Evolutionary conservation across 2,329 filamentous ascomycete genomes (phyloP).

Genomic region (Endothia cerciana): DNA sequence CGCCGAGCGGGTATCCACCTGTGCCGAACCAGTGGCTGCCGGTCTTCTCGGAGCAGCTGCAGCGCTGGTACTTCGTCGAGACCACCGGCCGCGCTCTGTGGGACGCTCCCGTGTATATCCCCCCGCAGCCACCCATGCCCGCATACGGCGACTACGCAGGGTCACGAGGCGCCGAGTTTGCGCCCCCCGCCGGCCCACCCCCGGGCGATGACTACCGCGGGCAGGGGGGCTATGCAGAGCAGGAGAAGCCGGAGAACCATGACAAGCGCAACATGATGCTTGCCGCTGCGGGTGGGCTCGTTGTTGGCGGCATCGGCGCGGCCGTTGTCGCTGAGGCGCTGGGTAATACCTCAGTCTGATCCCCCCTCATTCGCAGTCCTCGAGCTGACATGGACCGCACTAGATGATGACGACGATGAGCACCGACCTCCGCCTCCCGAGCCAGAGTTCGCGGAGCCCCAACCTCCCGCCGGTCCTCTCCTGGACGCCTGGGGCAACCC

Average conservation of each 20-base stretch:
- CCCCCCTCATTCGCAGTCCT: constrained; percentile 2
- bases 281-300: constrained; percentile 63
- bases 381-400: constrained; percentile 32
- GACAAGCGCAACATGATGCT: constrained; percentile 59
- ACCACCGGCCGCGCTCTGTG: constrained; percentile 60
- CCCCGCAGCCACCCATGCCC: constrained; percentile 29
- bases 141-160: constrained; percentile 30
- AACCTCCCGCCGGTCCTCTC: constrained; percentile 43
- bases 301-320: constrained; percentile 59
- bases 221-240: constrained; percentile 13
- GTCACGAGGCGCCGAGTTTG: constrained; percentile 22
- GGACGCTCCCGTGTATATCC: constrained; percentile 46
- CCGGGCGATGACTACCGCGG: constrained; percentile 15
- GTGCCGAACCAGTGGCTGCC: constrained; percentile 58
- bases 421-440: constrained; percentile 26
- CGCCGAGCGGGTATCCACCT: constrained; percentile 40
- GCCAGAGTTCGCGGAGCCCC: constrained; percentile 33
- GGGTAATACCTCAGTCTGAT: constrained; percentile 40
- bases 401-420: constrained; percentile 31
- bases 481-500: constrained; percentile 47
- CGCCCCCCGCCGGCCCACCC: constrained; percentile 14
- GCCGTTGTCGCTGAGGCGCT: constrained; percentile 61
- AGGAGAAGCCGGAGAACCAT: constrained; percentile 45
- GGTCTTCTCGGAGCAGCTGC: constrained; percentile 57
- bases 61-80: constrained; percentile 63